Evolutionary conservation across 163 green algal genomes (phyloP).

Genomic region (Scenedesmus sp.): DNA sequence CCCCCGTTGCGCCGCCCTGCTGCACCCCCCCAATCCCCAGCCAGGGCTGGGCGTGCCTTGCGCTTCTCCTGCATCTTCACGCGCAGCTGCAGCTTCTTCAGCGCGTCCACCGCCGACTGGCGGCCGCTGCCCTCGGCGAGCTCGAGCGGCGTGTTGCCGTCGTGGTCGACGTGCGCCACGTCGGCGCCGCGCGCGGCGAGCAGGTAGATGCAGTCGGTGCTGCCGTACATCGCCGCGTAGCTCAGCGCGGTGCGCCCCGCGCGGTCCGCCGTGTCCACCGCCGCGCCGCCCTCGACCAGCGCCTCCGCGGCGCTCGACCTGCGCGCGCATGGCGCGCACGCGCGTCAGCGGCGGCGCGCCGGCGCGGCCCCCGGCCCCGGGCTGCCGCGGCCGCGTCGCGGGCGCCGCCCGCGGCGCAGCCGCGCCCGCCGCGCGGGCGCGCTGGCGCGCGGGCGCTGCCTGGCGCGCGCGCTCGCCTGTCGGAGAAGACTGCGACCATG

Average conservation of each 20-base stretch:
- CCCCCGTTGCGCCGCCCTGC: not conserved
- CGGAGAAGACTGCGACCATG: conserved; percentile 58
- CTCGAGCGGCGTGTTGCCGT: conserved; percentile 52
- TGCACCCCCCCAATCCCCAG: not conserved
- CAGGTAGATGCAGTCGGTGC: conserved; percentile 55
- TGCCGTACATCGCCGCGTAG: conserved; percentile 57
- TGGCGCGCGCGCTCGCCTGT: conserved; percentile 32
- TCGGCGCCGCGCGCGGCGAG: conserved; percentile 48
- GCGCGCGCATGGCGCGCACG: not conserved
- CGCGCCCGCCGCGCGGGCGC: not conserved
- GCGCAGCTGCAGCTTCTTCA: conserved; percentile 46
- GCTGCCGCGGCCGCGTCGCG: too few relatives aligned
- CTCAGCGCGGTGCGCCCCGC: conserved; percentile 51
- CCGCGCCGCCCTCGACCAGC: conserved; percentile 47
- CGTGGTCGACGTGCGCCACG: conserved; percentile 49
- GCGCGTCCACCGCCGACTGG: conserved; percentile 34
- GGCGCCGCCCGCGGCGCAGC: not conserved
- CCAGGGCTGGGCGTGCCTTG: conserved; percentile 3
- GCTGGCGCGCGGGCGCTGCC: too few relatives aligned
- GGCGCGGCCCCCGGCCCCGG: too few relatives aligned
- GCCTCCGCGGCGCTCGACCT: conserved; percentile 48
- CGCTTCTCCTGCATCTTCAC: conserved; percentile 56
- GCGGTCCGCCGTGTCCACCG: conserved; percentile 44
- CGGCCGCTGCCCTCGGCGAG: conserved; percentile 51
- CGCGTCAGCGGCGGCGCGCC: too few relatives aligned